Base-by-base conservation (phyloP, 2,329 filamentous ascomycete species). In the Diplocarpon rosae region DNA sequence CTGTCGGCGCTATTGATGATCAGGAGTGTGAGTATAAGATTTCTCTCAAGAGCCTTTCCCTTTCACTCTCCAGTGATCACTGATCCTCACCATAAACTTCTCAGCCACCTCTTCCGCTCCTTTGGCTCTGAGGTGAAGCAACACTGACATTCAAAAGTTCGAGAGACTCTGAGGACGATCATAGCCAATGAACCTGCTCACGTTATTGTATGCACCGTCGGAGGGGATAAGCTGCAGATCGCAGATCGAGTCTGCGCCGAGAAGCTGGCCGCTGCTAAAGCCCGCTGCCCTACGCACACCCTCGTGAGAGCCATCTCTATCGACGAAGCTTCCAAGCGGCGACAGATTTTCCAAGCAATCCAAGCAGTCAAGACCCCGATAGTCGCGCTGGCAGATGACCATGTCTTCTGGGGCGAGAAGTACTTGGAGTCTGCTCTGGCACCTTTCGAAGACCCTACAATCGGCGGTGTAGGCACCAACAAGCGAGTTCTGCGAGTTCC, bases 391-490 rank as follows among this genome's bases (percentile, higher is more conserved):
- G 49, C 41, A 12, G 55, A 56, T 32, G 52, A 56, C 15, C 46
- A 52, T 37, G 48, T 53, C 12, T 43, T 47, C 38, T 57, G 55
- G 55, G 50, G 49, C 5, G 2, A 9, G 1, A 51, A 43, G 4
- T 53, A 51, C 37, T 40, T 57, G 7, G n/a, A 31, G n/a, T 42
- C 41, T 12, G 39, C 45, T 5, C 50, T 56, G 13, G 34, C 49
- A 2, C 44, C 50, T n/a, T 52, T 56, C 14, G 50, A 57, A 42
- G 55, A 57, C 31, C 45, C 43, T 13, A 14, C 35, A 8, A 69
- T 80, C 1, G 76, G 74, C 1, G 63, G 71, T 7, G 76, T 77
- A 0, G 75, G 70, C 0, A 76, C 75, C 6, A 70, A 69, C 54
- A 79, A 80, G 59, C 65, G 66, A 0, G 73, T 75, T 6, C 61